Evolutionary conservation across 768 basidiomycete species (phyloP), one percentile per base, ranked within the genome.

Genomic region (Suillus plorans): DNA sequence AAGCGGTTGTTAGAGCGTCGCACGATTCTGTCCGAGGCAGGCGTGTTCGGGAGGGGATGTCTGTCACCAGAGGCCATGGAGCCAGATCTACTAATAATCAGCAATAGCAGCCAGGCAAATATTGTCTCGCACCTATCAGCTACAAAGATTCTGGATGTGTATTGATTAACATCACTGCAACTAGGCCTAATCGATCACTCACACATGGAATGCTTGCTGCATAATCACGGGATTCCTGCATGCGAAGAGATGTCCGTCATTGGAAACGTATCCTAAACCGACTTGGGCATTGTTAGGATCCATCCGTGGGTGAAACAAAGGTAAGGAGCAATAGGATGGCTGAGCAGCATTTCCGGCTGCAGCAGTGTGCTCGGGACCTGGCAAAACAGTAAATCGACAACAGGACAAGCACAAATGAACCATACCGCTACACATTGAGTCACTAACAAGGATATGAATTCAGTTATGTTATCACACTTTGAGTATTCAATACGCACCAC

Each of bases 171-270:
- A 5, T 31, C 3, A 16, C 63, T 20, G 62, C 41, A 63, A n/a
- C 20, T 8, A 34, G 25, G 52, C 16, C 47, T 31, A 63, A 49
- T 20, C 12, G 20, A 39, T 16, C 3, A 79, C 86, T 64, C 71
- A 87, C 85, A 89, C 85, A 70, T 89, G 86, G 74, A 82, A 87
- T 0, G 87, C 79, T 67, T 83, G 85, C 22, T 81, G 82, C 72
- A 84, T 71, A 10, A 81, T 75, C 0, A 76, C 77, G 1, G 87
- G 88, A 66, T 88, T 85, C 61, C 77, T 77, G 74, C 87, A 88
- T 1, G 71, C 36, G 64, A 85, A 88, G 13, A 78, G 67, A 69
- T 88, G 87, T 0, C 88, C 87, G 58, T 88, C 87, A 25, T 74
- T 75, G 4, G 86, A 88, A 49, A 85, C 66, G 67, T 89, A 83